Percentiles rank a stretch among this genome's conserved stretches.
Conservation (phyloP, 768 basidiomycete genomes). For the Roridomyces roridus region DNA sequence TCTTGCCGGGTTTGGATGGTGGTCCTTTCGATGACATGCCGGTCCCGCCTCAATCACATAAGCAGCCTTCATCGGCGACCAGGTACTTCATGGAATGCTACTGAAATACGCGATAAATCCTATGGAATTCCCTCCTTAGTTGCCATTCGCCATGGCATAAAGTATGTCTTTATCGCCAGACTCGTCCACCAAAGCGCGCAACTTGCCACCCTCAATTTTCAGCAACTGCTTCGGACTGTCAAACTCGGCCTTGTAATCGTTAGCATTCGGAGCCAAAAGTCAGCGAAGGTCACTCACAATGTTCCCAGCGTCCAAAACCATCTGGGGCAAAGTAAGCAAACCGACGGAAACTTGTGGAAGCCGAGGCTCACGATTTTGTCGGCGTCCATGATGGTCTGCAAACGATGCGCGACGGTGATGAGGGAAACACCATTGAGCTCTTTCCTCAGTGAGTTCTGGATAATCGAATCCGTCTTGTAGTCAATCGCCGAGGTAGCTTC, state of each 20-base stretch:
- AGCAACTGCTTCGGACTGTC: conserved; percentile 59
- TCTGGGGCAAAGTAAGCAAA: conserved; percentile 17
- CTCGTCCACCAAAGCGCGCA: conserved; percentile 62
- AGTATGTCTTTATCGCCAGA: conserved; percentile 57
- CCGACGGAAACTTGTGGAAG: conserved; percentile 30
- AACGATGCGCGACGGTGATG: conserved; percentile 18
- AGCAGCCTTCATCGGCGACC: no score
- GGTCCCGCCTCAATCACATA: background rate
- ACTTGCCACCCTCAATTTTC: conserved; percentile 50
- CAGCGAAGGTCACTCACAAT: conserved; percentile 27
- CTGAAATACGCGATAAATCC: no score
- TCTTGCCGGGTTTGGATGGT: conserved; percentile 38
- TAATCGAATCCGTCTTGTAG: conserved; percentile 45
- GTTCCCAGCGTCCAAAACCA: conserved; percentile 51
- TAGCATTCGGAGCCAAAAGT: background rate
- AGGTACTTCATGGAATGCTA: no score
- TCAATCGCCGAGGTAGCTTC: conserved; percentile 24
- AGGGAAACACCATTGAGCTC: conserved; percentile 15
- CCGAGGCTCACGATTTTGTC: conserved; percentile 35
- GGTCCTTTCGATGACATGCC: conserved; percentile 19
- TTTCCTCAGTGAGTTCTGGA: conserved; percentile 44
- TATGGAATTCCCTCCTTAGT: conserved; percentile 11
- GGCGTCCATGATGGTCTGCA: conserved; percentile 32
- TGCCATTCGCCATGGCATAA: conserved; percentile 46
- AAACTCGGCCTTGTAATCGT: conserved; percentile 50